These are phyloP conservation scores for Halteria grandinella DNA, from an alignment of 73 alveolate genomes.

Conservation along the genomic window DNA sequence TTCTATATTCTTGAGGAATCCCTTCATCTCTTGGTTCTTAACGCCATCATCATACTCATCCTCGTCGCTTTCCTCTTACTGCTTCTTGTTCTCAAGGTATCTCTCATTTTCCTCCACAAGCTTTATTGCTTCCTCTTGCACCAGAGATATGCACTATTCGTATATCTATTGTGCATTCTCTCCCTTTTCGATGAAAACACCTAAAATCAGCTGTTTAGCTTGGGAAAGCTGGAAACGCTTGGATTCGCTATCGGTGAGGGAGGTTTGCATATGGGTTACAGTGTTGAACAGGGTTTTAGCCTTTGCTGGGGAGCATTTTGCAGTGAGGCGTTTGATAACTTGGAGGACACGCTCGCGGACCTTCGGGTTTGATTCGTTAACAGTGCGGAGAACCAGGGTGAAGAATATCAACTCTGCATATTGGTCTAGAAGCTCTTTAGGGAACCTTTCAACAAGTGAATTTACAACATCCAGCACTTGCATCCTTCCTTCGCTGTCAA, in stretches of 20 bases:
- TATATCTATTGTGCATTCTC: too few relatives aligned
- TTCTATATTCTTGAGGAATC: too few relatives aligned
- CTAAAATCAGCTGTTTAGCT: slow-evolving; percentile 6
- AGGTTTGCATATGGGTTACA: neutral
- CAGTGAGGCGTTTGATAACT: slow-evolving; percentile 21
- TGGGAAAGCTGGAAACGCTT: neutral
- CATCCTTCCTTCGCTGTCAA: slow-evolving; percentile 47
- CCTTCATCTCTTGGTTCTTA: too few relatives aligned
- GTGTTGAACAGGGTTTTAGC: slow-evolving; percentile 15
- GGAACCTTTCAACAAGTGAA: slow-evolving; percentile 20
- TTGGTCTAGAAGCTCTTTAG: slow-evolving; percentile 44
- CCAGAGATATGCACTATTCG: too few relatives aligned
- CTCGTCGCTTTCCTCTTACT: too few relatives aligned
- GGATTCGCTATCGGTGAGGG: slow-evolving; percentile 1
- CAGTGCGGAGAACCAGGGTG: slow-evolving; percentile 39
- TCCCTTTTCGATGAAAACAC: neutral
- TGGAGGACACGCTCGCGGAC: slow-evolving; percentile 14
- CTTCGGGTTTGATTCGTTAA: slow-evolving; percentile 44
- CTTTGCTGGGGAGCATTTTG: slow-evolving; percentile 12
- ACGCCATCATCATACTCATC: too few relatives aligned
- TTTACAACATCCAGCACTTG: slow-evolving; percentile 37
- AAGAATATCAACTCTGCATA: slow-evolving; percentile 45
- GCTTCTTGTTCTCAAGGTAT: too few relatives aligned
- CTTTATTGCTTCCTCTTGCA: too few relatives aligned
- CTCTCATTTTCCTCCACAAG: too few relatives aligned